phyloP scores from a whole-genome alignment of 2,329 filamentous ascomycete genomes.

The Fusarium lateritium region DNA sequence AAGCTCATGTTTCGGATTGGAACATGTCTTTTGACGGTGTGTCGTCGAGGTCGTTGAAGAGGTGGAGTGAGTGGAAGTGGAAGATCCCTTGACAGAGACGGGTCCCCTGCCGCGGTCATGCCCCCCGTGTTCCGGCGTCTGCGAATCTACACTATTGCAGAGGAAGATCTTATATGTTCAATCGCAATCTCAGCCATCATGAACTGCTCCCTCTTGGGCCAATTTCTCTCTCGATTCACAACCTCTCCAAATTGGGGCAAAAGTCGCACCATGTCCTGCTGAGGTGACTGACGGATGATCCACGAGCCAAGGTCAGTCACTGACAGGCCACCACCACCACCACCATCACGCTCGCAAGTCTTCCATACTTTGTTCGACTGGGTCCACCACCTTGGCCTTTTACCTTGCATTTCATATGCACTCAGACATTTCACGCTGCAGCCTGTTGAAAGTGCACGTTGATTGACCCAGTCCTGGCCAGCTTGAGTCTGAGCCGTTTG shows the following conservation, averaged over 20 bases:
- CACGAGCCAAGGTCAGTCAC: conserved; percentile 24
- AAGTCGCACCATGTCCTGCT: conserved; percentile 28
- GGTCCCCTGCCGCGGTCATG: conserved; percentile 18
- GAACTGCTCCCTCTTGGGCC: conserved; percentile 1
- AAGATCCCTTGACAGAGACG: conserved; percentile 31
- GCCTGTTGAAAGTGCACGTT: conserved; percentile 23
- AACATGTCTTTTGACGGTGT: conserved; percentile 40
- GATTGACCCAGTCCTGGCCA: not conserved
- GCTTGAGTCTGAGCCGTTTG: conserved; percentile 2
- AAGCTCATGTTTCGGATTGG: conserved; percentile 24
- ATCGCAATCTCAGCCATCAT: not conserved
- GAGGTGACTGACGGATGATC: conserved; percentile 33
- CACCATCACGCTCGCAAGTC: conserved; percentile 21
- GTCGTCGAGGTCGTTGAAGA: conserved; percentile 40
- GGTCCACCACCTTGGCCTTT: conserved; percentile 27
- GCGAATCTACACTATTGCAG: not conserved
- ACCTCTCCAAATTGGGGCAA: conserved; percentile 3
- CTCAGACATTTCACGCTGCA: conserved; percentile 30
- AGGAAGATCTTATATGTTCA: not conserved
- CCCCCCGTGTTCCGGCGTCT: conserved; percentile 16
- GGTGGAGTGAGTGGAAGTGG: conserved; percentile 29
- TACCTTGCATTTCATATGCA: conserved; percentile 31
- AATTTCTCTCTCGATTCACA: not conserved
- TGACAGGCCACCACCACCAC: conserved; percentile 34
- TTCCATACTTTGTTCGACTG: conserved; percentile 15